A percentile compares a stretch with the other conserved stretches of the same genome.
Evolutionary conservation across 495 filamentous ascomycete genomes (phyloP).

Genomic region (Penicillium paxilli): DNA sequence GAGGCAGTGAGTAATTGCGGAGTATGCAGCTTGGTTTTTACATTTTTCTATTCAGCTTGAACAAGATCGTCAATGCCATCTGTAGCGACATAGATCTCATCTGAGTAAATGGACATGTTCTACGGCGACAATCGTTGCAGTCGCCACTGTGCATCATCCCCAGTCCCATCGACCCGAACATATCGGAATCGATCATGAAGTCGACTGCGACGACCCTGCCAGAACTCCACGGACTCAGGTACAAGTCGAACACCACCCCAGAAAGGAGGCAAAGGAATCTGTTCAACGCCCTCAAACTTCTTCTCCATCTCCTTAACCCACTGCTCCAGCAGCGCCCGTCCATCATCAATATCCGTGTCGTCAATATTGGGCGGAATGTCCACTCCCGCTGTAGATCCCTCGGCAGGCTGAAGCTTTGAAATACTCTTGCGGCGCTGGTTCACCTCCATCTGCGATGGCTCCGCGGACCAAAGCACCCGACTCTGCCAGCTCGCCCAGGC

Average conservation of each 20-base stretch:
- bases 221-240: slow-evolving; percentile 88
- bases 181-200: slow-evolving; percentile 94
- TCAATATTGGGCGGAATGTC: slow-evolving; percentile 57
- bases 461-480: slow-evolving; percentile 56
- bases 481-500: slow-evolving; percentile 95
- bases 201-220: slow-evolving; percentile 86
- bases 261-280: slow-evolving; percentile 88
- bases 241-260: slow-evolving; percentile 91
- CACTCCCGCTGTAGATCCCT: slow-evolving; percentile 14
- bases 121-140: slow-evolving; percentile 44
- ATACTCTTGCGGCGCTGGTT: slow-evolving; percentile 34
- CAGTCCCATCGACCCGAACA: slow-evolving; percentile 55
- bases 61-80: too few relatives aligned
- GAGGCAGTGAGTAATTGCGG: too few relatives aligned
- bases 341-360: slow-evolving; percentile 59
- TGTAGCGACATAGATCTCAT: too few relatives aligned
- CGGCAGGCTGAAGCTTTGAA: slow-evolving; percentile 34
- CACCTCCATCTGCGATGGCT: slow-evolving; percentile 25
- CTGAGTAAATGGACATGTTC: too few relatives aligned
- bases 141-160: slow-evolving; percentile 52
- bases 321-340: slow-evolving; percentile 61
- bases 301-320: slow-evolving; percentile 70
- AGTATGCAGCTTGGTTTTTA: too few relatives aligned
- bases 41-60: too few relatives aligned
- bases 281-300: slow-evolving; percentile 68